Base-by-base conservation (phyloP, 495 filamentous ascomycete genomes). In the Staphylotrichum longicolle region DNA sequence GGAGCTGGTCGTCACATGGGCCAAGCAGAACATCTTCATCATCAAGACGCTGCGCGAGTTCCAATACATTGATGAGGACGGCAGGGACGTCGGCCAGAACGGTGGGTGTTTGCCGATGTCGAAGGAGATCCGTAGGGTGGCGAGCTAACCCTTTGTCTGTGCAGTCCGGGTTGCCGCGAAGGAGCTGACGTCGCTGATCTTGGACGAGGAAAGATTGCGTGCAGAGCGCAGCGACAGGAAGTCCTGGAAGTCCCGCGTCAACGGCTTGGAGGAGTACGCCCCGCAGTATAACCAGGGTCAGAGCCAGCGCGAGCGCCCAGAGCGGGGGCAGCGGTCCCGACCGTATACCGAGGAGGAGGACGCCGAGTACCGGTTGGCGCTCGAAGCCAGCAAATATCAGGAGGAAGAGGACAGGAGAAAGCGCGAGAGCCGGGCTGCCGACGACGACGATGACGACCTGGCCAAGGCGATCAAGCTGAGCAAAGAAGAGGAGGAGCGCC, bases 1-100 rank as follows among this genome's bases (percentile, higher is more conserved):
- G 0, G 95, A 98, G 76, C 77, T 96, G 64, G 91, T 97, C 37
- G 95, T 99, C 34, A 96, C 93, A 3, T 98, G 95, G 95, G 93
- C 93, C 47, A 87, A 92, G 63, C 94, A 96, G 79, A 98, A 96
- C 71, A 88, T 96, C 68, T 99, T 94, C 76, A 91, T 98, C 74
- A 95, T 99, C 82, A 98, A 97, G 78, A 99, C 95, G 12, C 73
- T 99, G 71, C 86, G 95, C 67, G 95, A 99, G 74, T 99, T 99
- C 66, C 86, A 90, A 70, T 91, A 96, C 72, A 84, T 97, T 30
- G 95, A 99, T 64, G 95, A 98, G 66, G 94, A 98, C 57, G 88
- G 90, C 47, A 82, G 88, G 59, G 95, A 99, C 73, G 95, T 98
- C 42, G 95, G 95, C 49, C 90, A 95, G 68, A 96, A 96, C 77